A percentile compares a stretch with the other conserved stretches of the same genome.
These are phyloP conservation scores for Penicillium cosmopolitanum DNA, from an alignment of 495 filamentous ascomycete species.

Conservation along the genomic window DNA sequence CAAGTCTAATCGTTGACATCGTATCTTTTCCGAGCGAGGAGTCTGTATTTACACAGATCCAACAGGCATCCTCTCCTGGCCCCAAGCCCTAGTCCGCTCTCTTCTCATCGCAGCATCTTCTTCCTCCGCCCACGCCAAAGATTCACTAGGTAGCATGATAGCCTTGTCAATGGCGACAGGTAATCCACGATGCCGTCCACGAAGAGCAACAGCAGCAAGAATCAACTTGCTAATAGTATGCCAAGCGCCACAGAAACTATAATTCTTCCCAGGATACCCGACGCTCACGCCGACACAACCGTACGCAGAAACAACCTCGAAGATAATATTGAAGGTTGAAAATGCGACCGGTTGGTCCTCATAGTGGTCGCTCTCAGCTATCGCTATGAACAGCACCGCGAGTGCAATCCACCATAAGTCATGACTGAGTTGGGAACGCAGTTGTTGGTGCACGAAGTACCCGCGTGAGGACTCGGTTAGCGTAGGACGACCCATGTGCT, in stretches of 20 bases:
- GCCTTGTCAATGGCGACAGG: constrained; percentile 83
- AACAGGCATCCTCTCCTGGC: constrained; percentile 30
- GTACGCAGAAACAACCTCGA: constrained; percentile 83
- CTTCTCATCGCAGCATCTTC: constrained; percentile 58
- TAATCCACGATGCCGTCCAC: constrained; percentile 77
- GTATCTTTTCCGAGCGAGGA: background rate
- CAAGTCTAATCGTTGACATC: constrained; percentile 7
- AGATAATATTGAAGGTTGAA: constrained; percentile 85
- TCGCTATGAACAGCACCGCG: constrained; percentile 72
- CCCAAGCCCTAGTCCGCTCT: constrained; percentile 32
- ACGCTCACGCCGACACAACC: constrained; percentile 82
- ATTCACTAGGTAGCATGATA: constrained; percentile 68
- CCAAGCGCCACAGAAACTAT: constrained; percentile 74
- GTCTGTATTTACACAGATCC: constrained; percentile 31
- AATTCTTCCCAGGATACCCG: constrained; percentile 65
- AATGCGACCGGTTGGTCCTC: constrained; percentile 65
- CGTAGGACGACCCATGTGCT: constrained; percentile 35
- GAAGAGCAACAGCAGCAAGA: constrained; percentile 72
- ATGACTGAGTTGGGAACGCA: constrained; percentile 80
- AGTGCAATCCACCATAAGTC: constrained; percentile 86
- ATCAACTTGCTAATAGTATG: constrained; percentile 73
- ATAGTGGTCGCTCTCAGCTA: constrained; percentile 71
- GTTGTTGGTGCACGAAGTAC: constrained; percentile 64
- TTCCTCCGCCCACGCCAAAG: constrained; percentile 59
- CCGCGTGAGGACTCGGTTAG: constrained; percentile 40